Conservation (phyloP, 108 stramenopile species). For the Cylindrotheca fusiformis region DNA sequence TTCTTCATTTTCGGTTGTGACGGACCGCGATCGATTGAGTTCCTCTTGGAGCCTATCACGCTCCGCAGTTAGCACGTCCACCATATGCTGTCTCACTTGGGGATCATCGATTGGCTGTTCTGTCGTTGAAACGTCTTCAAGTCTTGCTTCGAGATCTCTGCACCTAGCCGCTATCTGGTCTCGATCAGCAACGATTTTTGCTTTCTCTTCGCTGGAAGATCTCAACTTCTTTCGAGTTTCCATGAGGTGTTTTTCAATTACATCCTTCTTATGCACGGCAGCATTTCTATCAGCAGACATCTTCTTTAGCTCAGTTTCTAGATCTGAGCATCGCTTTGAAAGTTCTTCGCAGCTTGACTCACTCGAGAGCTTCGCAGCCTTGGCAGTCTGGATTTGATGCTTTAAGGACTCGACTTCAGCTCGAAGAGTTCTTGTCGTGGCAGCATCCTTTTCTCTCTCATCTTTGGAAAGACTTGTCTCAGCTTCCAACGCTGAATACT, state of each 20-base stretch:
- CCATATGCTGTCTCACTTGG: background rate
- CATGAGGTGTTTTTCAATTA: background rate
- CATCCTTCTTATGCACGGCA: conserved; percentile 1
- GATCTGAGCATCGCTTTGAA: background rate
- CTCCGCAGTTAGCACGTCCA: conserved; percentile 2
- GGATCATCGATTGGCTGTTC: background rate
- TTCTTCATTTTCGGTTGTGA: background rate
- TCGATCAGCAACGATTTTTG: background rate
- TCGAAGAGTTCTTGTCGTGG: background rate
- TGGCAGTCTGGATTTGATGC: background rate
- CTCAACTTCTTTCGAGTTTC: background rate
- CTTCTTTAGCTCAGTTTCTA: background rate
- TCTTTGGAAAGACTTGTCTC: no score
- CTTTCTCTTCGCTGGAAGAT: background rate
- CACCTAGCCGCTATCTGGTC: background rate
- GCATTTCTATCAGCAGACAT: background rate
- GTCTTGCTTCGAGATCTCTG: background rate
- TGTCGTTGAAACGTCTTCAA: background rate
- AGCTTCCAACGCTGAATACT: no score
- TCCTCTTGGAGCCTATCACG: conserved; percentile 7
- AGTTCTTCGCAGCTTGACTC: no score
- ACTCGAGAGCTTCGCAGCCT: background rate
- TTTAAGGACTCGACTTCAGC: background rate
- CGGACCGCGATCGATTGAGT: background rate
- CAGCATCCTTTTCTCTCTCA: no score